phyloP scores from a whole-genome alignment of 1,284 basidiomycete species.

The Peniophora sp. region DNA sequence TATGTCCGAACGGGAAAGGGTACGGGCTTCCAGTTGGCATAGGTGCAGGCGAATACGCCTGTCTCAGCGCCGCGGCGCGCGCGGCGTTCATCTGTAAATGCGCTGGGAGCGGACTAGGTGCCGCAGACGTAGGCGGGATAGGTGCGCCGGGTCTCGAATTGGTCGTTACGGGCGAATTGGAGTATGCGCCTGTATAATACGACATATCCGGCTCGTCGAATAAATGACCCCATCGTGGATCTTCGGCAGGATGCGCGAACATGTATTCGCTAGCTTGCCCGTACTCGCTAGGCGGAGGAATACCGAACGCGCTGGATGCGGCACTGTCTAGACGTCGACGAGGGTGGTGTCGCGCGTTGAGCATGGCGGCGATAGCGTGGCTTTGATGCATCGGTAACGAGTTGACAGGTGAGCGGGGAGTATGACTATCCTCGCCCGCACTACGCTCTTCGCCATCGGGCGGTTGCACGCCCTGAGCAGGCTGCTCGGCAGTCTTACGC shows the following conservation, averaged over 20 bases:
- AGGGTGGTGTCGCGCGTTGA: slow-evolving; percentile 43
- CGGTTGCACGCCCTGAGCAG: slow-evolving; percentile 43
- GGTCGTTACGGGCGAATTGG: slow-evolving; percentile 29
- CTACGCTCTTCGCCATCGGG: slow-evolving; percentile 31
- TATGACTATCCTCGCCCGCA: slow-evolving; percentile 39
- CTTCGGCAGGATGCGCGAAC: slow-evolving; percentile 25
- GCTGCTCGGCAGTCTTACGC: slow-evolving; percentile 26
- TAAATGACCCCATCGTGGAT: slow-evolving; percentile 40
- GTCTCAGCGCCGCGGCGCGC: slow-evolving; percentile 24
- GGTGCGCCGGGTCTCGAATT: slow-evolving; percentile 56
- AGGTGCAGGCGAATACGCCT: slow-evolving; percentile 34
- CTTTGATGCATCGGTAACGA: slow-evolving; percentile 42
- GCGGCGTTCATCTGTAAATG: slow-evolving; percentile 34
- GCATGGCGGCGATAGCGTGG: background rate
- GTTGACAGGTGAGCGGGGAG: slow-evolving; percentile 67
- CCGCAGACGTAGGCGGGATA: slow-evolving; percentile 66
- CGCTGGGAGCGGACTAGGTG: slow-evolving; percentile 55
- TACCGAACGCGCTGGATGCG: slow-evolving; percentile 4
- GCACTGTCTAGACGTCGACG: slow-evolving; percentile 34
- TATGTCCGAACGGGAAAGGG: slow-evolving; percentile 66
- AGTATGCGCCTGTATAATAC: slow-evolving; percentile 48
- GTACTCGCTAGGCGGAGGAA: slow-evolving; percentile 10
- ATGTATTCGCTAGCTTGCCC: background rate
- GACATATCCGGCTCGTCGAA: slow-evolving; percentile 47
- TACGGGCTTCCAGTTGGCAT: slow-evolving; percentile 62